Conservation (phyloP, 257 asterid genomes). For the Thymus quinquecostatus region DNA sequence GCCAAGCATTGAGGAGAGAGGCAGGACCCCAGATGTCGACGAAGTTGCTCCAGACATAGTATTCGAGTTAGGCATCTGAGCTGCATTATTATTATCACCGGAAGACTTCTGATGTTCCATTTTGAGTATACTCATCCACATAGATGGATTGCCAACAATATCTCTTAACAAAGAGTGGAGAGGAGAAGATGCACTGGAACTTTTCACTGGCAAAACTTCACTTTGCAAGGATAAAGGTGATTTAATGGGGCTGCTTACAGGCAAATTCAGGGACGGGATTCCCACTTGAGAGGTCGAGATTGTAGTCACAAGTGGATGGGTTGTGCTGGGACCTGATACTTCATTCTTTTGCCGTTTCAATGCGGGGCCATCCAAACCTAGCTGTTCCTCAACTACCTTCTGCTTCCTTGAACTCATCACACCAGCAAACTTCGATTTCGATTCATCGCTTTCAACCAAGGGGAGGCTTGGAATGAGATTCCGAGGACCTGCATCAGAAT, state of each 20-base stretch:
- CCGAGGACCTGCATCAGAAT: slow-evolving; percentile 46
- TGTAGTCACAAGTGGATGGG: slow-evolving; percentile 36
- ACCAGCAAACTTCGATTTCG: slow-evolving; percentile 47
- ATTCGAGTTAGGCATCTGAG: slow-evolving; percentile 44
- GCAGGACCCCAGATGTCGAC: slow-evolving; percentile 39
- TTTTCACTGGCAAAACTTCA: slow-evolving; percentile 40
- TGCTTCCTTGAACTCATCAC: slow-evolving; percentile 58
- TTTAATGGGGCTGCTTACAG: slow-evolving; percentile 26
- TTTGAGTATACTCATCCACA: slow-evolving; percentile 70
- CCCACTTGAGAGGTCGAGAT: slow-evolving; percentile 31
- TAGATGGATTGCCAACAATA: slow-evolving; percentile 75
- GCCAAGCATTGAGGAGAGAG: slow-evolving; percentile 43
- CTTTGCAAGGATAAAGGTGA: slow-evolving; percentile 35
- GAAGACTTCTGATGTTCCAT: slow-evolving; percentile 66
- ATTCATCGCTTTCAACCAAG: slow-evolving; percentile 45
- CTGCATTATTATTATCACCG: slow-evolving; percentile 45
- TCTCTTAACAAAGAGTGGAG: slow-evolving; percentile 70
- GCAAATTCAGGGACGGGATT: slow-evolving; percentile 30
- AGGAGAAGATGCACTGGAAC: slow-evolving; percentile 48
- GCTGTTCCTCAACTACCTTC: slow-evolving; percentile 51
- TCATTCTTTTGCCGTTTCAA: slow-evolving; percentile 71
- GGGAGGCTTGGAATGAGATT: slow-evolving; percentile 33
- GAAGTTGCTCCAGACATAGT: slow-evolving; percentile 55
- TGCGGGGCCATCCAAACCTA: slow-evolving; percentile 59
- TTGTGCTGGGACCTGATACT: slow-evolving; percentile 32